Conservation (phyloP, 352 stramenopile species). For the Globisporangium radiosum region DNA sequence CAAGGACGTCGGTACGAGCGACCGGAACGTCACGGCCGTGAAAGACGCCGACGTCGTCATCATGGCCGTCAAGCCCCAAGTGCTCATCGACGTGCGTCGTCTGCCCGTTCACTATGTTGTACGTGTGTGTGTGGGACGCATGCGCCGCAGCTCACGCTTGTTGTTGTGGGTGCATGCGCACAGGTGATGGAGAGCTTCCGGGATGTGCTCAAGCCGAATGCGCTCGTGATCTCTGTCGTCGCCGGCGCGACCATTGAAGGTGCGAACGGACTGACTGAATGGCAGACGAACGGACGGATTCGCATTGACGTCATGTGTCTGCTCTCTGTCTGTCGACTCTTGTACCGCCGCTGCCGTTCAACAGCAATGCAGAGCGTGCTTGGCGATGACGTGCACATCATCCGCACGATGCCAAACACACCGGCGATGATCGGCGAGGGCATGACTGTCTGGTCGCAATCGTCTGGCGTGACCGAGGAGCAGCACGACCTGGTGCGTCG, state of each 20-base stretch:
- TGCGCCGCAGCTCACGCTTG: neutral
- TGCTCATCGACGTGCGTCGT: slow-evolving; percentile 70
- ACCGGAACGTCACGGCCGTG: slow-evolving; percentile 52
- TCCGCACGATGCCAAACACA: slow-evolving; percentile 95
- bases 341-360: too few relatives aligned
- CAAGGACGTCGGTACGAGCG: slow-evolving; percentile 49
- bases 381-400: slow-evolving; percentile 69
- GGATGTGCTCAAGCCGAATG: slow-evolving; percentile 40
- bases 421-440: slow-evolving; percentile 92
- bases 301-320: neutral
- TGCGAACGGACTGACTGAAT: neutral
- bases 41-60: slow-evolving; percentile 89
- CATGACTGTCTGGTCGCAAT: slow-evolving; percentile 92
- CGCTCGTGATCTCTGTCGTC: slow-evolving; percentile 80
- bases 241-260: slow-evolving; percentile 75
- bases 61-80: slow-evolving; percentile 93
- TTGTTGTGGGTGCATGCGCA: too few relatives aligned
- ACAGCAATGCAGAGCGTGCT: slow-evolving; percentile 46
- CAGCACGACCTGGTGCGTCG: slow-evolving; percentile 50
- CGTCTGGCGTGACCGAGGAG: slow-evolving; percentile 61
- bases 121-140: neutral
- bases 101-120: neutral
- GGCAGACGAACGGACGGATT: neutral
- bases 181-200: slow-evolving; percentile 66
- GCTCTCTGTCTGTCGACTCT: neutral